Conservation (phyloP, 495 filamentous ascomycete species). For the Neurospora intermedia region DNA sequence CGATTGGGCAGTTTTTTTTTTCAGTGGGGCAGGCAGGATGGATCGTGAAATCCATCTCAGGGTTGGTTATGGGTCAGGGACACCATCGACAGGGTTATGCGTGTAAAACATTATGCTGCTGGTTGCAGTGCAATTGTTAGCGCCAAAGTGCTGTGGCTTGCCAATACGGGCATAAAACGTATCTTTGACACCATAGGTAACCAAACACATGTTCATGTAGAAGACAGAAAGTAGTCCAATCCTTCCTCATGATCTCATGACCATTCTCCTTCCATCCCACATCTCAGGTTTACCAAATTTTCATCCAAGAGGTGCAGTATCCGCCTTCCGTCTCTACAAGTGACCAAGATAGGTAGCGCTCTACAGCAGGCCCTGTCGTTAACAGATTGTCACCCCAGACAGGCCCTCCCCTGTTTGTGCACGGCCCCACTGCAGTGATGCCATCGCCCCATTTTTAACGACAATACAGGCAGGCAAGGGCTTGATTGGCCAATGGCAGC, state of each 20-base stretch:
- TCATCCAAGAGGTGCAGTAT: background rate
- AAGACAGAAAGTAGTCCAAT: background rate
- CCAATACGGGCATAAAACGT: background rate
- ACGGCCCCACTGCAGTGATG: background rate
- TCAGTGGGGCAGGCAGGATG: background rate
- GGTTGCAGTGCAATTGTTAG: background rate
- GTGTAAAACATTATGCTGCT: background rate
- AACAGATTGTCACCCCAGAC: background rate
- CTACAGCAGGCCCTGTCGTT: background rate
- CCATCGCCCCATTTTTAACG: background rate
- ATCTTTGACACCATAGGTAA: background rate
- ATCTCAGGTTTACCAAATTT: background rate
- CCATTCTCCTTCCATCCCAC: background rate
- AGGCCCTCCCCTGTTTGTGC: background rate
- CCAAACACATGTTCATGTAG: background rate
- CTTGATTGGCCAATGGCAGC: conserved; percentile 21
- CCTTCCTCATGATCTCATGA: background rate
- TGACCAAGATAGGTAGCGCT: background rate
- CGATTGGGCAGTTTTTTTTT: background rate
- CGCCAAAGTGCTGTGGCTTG: background rate
- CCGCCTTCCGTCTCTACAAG: background rate
- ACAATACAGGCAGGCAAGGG: background rate
- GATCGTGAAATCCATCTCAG: background rate
- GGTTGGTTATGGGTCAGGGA: background rate
- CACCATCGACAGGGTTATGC: background rate